phyloP scores from a whole-genome alignment of 441 rosid genomes.

The Erodium trifolium region DNA sequence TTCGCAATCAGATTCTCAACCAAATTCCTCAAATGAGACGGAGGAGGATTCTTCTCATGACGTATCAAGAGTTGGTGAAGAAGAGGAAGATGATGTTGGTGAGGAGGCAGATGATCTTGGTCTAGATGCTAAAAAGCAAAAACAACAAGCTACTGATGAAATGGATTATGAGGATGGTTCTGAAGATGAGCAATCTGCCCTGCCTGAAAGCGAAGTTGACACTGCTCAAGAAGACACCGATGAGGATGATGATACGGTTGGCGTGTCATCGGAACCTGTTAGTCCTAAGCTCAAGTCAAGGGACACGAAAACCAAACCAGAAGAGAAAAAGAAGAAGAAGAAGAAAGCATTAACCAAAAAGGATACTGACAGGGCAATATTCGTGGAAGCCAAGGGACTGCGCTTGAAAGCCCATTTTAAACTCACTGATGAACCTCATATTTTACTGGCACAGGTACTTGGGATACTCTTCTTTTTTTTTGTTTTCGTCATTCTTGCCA shows the following conservation, averaged over 20 bases:
- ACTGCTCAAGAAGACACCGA: slow-evolving; percentile 32
- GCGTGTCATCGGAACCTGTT: slow-evolving; percentile 13
- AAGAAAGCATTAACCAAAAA: slow-evolving; percentile 19
- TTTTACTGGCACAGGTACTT: slow-evolving; percentile 80
- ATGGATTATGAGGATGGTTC: slow-evolving; percentile 70
- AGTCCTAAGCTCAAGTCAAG: slow-evolving; percentile 23
- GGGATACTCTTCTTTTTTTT: neutral
- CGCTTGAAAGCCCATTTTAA: slow-evolving; percentile 71
- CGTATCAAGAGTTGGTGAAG: slow-evolving; percentile 29
- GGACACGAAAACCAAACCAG: slow-evolving; percentile 25
- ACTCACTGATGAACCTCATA: slow-evolving; percentile 67
- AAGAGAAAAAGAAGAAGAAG: slow-evolving; percentile 28
- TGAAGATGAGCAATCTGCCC: slow-evolving; percentile 32
- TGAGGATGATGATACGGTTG: slow-evolving; percentile 26
- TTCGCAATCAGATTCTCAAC: slow-evolving; percentile 28
- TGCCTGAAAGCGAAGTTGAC: slow-evolving; percentile 48
- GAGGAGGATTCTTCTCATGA: slow-evolving; percentile 41
- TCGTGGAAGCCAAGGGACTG: slow-evolving; percentile 35
- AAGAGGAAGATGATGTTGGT: slow-evolving; percentile 39
- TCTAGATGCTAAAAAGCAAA: slow-evolving; percentile 64
- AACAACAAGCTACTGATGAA: slow-evolving; percentile 55
- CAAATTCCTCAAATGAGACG: slow-evolving; percentile 36
- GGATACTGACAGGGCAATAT: slow-evolving; percentile 47
- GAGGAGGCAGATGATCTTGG: slow-evolving; percentile 79
- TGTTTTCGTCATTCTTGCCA: neutral